Evolutionary conservation across 257 asterid species (phyloP).

Genomic region (Lycium barbarum): DNA sequence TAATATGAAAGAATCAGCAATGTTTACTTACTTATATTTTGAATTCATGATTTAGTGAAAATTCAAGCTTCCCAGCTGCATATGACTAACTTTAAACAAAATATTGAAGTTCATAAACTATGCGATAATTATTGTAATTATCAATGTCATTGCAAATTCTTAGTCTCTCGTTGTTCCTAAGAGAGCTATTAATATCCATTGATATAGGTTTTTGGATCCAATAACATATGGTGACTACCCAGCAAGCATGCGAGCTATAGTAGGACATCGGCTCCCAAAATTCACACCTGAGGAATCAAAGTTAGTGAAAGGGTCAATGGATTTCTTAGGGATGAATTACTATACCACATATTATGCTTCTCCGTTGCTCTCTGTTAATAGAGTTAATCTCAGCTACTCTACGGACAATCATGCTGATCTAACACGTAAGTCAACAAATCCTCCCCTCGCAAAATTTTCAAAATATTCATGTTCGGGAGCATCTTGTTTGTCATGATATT

Average conservation of each 20-base stretch:
- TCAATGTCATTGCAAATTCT: too few relatives aligned
- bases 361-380: constrained; percentile 28
- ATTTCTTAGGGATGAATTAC: constrained; percentile 39
- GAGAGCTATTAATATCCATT: too few relatives aligned
- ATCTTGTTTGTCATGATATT: too few relatives aligned
- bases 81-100: too few relatives aligned
- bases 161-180: too few relatives aligned
- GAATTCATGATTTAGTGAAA: too few relatives aligned
- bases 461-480: neutral
- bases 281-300: constrained; percentile 34
- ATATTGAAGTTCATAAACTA: too few relatives aligned
- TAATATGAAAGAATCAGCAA: too few relatives aligned
- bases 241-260: constrained; percentile 27
- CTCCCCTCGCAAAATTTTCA: neutral
- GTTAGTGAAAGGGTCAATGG: constrained; percentile 35
- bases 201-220: constrained; percentile 36
- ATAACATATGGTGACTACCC: constrained; percentile 40
- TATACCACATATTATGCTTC: constrained; percentile 41
- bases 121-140: too few relatives aligned
- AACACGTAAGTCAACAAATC: constrained; percentile 28
- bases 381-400: constrained; percentile 35
- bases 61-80: too few relatives aligned
- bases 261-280: constrained; percentile 37
- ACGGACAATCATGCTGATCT: constrained; percentile 37
- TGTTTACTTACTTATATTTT: too few relatives aligned